phyloP scores from a whole-genome alignment of 1,284 basidiomycete species.

The Irpex sp. region DNA sequence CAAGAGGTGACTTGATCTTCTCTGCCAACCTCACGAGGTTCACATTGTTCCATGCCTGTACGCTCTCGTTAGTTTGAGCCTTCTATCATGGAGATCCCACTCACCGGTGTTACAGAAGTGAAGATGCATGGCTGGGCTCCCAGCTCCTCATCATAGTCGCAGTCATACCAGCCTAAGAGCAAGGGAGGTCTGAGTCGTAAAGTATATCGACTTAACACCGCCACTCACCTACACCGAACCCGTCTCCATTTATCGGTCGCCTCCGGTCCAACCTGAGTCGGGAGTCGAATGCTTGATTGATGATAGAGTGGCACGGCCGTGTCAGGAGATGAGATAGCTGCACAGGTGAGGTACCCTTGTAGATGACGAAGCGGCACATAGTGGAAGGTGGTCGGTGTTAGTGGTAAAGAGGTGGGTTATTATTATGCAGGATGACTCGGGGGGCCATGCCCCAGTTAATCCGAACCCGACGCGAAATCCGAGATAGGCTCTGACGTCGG shows the following conservation, averaged over 20 bases:
- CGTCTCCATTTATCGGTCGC: constrained; percentile 91
- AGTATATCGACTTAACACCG: neutral
- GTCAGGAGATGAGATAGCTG: constrained; percentile 89
- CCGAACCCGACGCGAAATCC: neutral
- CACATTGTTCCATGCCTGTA: constrained; percentile 89
- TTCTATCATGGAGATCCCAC: constrained; percentile 17
- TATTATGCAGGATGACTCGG: neutral
- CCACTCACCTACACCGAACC: constrained; percentile 89
- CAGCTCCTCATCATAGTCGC: constrained; percentile 73
- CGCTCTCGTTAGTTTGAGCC: neutral
- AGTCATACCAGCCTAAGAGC: constrained; percentile 78
- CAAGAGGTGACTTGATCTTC: constrained; percentile 91
- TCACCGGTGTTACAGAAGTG: constrained; percentile 90
- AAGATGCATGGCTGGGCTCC: constrained; percentile 92
- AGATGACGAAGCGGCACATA: constrained; percentile 89
- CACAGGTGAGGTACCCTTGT: constrained; percentile 87
- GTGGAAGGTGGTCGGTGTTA: neutral
- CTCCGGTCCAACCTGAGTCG: constrained; percentile 78
- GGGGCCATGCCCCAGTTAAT: neutral
- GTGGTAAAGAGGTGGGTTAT: neutral
- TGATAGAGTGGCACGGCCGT: constrained; percentile 91
- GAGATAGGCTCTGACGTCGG: neutral
- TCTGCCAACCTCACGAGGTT: constrained; percentile 88
- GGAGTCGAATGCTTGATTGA: constrained; percentile 93
- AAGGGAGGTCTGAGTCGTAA: too few relatives aligned